A percentile compares a stretch with the other conserved stretches of the same genome.
Conservation (phyloP, 768 basidiomycete genomes). For the Chalciporus chontae region DNA sequence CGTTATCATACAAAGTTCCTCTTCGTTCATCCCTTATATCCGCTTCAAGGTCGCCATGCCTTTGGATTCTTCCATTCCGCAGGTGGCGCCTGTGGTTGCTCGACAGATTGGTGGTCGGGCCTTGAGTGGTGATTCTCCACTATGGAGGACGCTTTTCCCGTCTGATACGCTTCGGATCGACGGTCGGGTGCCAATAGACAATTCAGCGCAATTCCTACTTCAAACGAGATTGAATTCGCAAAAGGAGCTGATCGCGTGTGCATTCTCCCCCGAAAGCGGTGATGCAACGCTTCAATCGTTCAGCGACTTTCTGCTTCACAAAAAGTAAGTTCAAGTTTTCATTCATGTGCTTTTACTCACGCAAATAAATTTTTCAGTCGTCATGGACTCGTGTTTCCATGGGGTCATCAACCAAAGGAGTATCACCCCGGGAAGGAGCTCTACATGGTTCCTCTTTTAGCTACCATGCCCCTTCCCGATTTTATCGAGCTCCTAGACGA, state of each 20-base stretch:
- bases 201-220: slow-evolving; percentile 73
- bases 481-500: slow-evolving; percentile 82
- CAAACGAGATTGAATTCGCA: slow-evolving; percentile 72
- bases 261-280: slow-evolving; percentile 55
- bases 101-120: slow-evolving; percentile 77
- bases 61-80: slow-evolving; percentile 64
- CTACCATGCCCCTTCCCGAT: slow-evolving; percentile 70
- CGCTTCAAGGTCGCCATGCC: slow-evolving; percentile 70
- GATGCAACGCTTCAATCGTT: slow-evolving; percentile 54
- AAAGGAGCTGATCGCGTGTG: slow-evolving; percentile 78
- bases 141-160: slow-evolving; percentile 80
- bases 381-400: slow-evolving; percentile 83
- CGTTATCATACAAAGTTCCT: slow-evolving; percentile 14
- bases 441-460: slow-evolving; percentile 76
- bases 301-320: slow-evolving; percentile 64
- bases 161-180: slow-evolving; percentile 69
- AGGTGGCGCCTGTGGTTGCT: slow-evolving; percentile 63
- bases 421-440: slow-evolving; percentile 78
- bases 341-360: slow-evolving; percentile 10
- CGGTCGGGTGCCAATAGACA: slow-evolving; percentile 76
- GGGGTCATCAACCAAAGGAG: slow-evolving; percentile 74
- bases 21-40: slow-evolving; percentile 11
- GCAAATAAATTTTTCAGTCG: slow-evolving; percentile 46
- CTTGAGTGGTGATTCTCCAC: slow-evolving; percentile 50
- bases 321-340: slow-evolving; percentile 49